A percentile compares a stretch with the other conserved stretches of the same genome.
Conservation (phyloP, 1,284 basidiomycete genomes). For the Fereydounia khargensis region DNA sequence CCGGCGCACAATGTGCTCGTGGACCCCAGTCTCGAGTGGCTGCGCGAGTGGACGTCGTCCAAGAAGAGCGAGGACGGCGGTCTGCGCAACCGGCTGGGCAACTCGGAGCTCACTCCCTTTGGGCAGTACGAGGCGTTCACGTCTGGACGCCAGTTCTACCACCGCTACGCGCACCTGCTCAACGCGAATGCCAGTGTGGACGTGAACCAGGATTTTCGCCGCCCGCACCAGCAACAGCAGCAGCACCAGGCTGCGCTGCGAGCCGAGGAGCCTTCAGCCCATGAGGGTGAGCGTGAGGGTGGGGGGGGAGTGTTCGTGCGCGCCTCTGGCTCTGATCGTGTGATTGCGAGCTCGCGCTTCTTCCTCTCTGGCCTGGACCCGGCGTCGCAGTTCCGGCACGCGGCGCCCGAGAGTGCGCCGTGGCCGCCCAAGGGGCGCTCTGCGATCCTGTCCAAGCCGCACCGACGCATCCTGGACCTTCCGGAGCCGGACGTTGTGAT, state of each 20-base stretch:
- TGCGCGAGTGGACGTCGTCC: slow-evolving; percentile 13
- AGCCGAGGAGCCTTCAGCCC: no score
- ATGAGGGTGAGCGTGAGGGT: neutral
- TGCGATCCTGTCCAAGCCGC: slow-evolving; percentile 11
- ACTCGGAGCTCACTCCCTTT: slow-evolving; percentile 27
- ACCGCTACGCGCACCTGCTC: slow-evolving; percentile 21
- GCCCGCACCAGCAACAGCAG: no score
- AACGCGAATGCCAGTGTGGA: slow-evolving; percentile 1
- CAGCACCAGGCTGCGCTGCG: no score
- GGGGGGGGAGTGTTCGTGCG: slow-evolving; percentile 13
- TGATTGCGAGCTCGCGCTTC: slow-evolving; percentile 25
- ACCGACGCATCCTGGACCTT: slow-evolving; percentile 10
- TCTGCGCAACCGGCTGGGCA: slow-evolving; percentile 20
- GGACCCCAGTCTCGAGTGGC: slow-evolving; percentile 15
- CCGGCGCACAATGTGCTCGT: no score
- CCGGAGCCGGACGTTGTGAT: slow-evolving; percentile 30
- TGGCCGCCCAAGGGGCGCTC: slow-evolving; percentile 23
- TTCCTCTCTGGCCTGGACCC: slow-evolving; percentile 22
- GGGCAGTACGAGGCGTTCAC: slow-evolving; percentile 28
- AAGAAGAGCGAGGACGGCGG: slow-evolving; percentile 25
- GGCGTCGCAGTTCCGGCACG: slow-evolving; percentile 16
- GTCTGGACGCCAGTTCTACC: slow-evolving; percentile 23
- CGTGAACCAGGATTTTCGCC: slow-evolving; percentile 20
- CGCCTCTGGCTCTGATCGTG: slow-evolving; percentile 23
- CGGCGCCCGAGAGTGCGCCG: slow-evolving; percentile 18